A percentile compares a stretch with the other conserved stretches of the same genome.
Evolutionary conservation across 768 basidiomycete genomes (phyloP).

Genomic region (Hypsizygus marmoreus): DNA sequence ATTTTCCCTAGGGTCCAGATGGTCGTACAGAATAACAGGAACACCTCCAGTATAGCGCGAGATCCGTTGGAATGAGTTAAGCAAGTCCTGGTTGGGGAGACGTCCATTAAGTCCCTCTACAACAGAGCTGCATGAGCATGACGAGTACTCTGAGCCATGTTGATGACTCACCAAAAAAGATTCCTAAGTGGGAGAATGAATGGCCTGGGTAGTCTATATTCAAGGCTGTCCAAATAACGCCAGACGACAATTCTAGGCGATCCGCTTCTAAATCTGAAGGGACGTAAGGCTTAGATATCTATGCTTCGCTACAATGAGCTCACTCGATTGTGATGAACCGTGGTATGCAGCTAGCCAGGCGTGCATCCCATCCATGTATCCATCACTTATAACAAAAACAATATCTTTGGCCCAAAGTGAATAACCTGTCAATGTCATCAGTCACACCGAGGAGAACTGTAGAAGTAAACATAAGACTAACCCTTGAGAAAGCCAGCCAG

Average conservation of each 20-base stretch:
- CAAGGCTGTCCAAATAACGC: slow-evolving; percentile 94
- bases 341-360: slow-evolving; percentile 91
- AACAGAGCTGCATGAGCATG: neutral
- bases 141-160: no score
- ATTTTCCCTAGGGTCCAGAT: slow-evolving; percentile 53
- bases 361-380: slow-evolving; percentile 87
- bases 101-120: slow-evolving; percentile 94
- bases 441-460: slow-evolving; percentile 1
- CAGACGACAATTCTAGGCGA: slow-evolving; percentile 65
- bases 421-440: slow-evolving; percentile 55
- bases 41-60: slow-evolving; percentile 73
- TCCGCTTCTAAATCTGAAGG: slow-evolving; percentile 65
- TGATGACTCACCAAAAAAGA: slow-evolving; percentile 80
- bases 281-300: neutral
- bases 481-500: slow-evolving; percentile 86
- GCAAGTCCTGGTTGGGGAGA: slow-evolving; percentile 92
- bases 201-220: slow-evolving; percentile 96
- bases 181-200: slow-evolving; percentile 93
- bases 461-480: slow-evolving; percentile 33
- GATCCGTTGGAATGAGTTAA: slow-evolving; percentile 80
- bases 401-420: slow-evolving; percentile 96
- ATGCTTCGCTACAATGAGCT: slow-evolving; percentile 1
- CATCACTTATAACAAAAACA: slow-evolving; percentile 86
- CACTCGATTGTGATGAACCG: slow-evolving; percentile 65
- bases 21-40: slow-evolving; percentile 81